These are phyloP conservation scores for Porodaedalea pini DNA, from an alignment of 1,284 basidiomycete genomes.

Conservation along the genomic window DNA sequence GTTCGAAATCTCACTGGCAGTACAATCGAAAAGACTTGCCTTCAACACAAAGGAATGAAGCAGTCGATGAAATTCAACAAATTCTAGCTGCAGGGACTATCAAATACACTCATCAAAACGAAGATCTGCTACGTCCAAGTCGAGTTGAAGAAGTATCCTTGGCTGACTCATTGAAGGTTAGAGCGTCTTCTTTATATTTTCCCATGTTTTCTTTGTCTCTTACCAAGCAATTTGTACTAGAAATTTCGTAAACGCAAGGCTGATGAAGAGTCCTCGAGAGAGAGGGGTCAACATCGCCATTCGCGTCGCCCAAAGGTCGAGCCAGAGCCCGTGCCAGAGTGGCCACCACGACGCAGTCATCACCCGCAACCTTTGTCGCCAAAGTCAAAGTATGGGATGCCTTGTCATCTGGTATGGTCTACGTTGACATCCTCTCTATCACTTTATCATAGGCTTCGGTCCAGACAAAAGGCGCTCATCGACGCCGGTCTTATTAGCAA, in stretches of 20 bases:
- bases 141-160: constrained; percentile 62
- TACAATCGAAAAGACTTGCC: constrained; percentile 18
- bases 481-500: constrained; percentile 53
- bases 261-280: constrained; percentile 28
- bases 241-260: constrained; percentile 10
- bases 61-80: constrained; percentile 48
- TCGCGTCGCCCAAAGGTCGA: constrained; percentile 23
- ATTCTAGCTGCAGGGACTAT: constrained; percentile 59
- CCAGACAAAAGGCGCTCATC: constrained; percentile 55
- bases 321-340: constrained; percentile 34
- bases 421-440: neutral
- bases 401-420: neutral
- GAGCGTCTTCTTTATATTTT: neutral
- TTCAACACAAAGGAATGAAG: constrained; percentile 13
- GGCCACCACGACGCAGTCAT: constrained; percentile 63
- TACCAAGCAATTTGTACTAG: neutral
- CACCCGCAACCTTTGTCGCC: constrained; percentile 49
- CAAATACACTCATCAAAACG: constrained; percentile 68
- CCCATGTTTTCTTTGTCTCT: neutral
- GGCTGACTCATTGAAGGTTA: constrained; percentile 52
- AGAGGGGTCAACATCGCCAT: constrained; percentile 28
- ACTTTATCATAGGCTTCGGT: constrained; percentile 38
- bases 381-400: constrained; percentile 44
- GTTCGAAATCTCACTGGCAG: neutral
- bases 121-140: constrained; percentile 64